Evolutionary conservation across 192 early-diverging fungal species (phyloP).

Genomic region (Podila verticillata): DNA sequence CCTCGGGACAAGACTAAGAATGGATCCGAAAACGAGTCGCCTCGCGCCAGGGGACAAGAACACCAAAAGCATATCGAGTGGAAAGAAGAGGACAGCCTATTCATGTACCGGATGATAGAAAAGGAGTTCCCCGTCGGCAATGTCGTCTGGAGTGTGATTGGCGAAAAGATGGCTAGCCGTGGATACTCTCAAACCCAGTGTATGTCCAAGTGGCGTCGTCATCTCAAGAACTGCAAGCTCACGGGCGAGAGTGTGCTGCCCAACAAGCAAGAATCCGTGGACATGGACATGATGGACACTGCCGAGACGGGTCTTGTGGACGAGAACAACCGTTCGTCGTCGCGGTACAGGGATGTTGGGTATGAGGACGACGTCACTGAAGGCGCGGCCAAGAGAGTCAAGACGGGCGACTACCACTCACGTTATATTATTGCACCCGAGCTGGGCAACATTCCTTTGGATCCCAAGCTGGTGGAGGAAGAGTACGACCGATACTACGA

Average conservation of each 20-base stretch:
- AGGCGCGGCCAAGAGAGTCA: background rate
- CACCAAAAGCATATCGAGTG: conserved; percentile 51
- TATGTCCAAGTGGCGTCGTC: conserved; percentile 50
- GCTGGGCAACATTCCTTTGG: background rate
- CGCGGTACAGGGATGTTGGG: background rate
- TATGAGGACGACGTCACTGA: background rate
- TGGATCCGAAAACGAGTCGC: conserved; percentile 1
- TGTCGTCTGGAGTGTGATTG: conserved; percentile 49
- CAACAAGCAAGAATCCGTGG: conserved; percentile 1
- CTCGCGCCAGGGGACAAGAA: conserved; percentile 16
- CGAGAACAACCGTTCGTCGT: background rate
- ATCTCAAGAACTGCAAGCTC: conserved; percentile 41
- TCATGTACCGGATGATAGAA: conserved; percentile 48
- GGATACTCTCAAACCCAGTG: conserved; percentile 51
- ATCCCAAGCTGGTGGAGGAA: conserved; percentile 29
- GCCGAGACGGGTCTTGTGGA: background rate
- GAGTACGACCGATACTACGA: conserved; percentile 48
- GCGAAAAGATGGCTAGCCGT: conserved; percentile 42
- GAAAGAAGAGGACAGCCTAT: conserved; percentile 50
- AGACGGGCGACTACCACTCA: background rate
- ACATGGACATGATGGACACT: conserved; percentile 3
- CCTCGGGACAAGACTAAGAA: background rate
- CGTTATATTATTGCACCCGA: background rate
- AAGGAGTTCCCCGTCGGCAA: conserved; percentile 49
- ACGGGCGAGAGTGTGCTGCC: conserved; percentile 13